Base-by-base conservation (phyloP, 257 asterid species). In the Forsythia suspensa region DNA sequence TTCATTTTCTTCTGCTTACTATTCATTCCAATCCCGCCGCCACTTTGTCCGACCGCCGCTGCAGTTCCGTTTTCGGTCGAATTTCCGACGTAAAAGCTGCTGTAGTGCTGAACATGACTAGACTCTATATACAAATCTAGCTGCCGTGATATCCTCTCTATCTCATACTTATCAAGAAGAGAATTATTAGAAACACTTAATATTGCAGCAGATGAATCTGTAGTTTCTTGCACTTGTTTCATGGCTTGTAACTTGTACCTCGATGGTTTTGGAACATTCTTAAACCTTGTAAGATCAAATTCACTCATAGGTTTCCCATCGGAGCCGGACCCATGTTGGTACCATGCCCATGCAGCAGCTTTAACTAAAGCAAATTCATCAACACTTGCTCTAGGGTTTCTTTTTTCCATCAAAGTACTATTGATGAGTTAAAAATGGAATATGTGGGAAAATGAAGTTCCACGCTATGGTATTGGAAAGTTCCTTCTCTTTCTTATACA, bases 261-360 rank as follows among this genome's bases (percentile, higher is more conserved):
- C 1, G 95, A 86, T 37, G 92, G 85, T 67, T 72, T 85, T 2
- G 85, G 87, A 34, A 77, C 74, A n/a, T 10, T 67, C 68, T 81
- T 76, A 4, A 77, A 40, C 42, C 75, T 78, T 79, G 87, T 48
- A 34, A 66, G 82, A 38, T 89, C 90, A 44, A 36, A 72, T 78
- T 92, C 92, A 0, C 81, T 83, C 43, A 80, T 16, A 3, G 86
- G 51, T 11, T 82, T 61, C 29, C 77, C 77, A 3, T 86, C 89
- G 24, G 88, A 78, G 34, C 86, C 87, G 40, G 93, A 90, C 21
- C 93, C 93, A 43, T 74, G 95, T 36, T 86, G 85, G 57, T 82
- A 81, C 93, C 93, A 85, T 10, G 92, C 89, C 90, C 90, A 89
- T 77, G 92, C 91, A 40, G 92, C 88, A 1, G 94, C 88, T 76